Conservation (phyloP, 2,329 filamentous ascomycete genomes). For the Pseudogymnoascus sp. region DNA sequence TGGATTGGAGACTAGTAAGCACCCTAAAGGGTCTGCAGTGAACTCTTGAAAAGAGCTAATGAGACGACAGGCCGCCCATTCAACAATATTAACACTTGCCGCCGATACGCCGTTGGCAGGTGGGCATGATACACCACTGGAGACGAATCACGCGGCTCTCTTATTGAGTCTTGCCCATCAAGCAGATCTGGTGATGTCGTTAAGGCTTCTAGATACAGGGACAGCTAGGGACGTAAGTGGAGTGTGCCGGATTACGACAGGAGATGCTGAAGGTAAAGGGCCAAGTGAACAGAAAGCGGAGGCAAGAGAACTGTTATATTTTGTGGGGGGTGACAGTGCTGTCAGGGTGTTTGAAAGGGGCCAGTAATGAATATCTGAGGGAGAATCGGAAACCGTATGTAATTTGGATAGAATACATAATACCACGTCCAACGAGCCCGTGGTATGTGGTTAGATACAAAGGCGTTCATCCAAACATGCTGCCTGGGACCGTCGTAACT, state of each 20-base stretch:
- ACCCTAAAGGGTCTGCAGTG: not conserved
- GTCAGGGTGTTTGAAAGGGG: constrained; percentile 82
- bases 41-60: not conserved
- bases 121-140: constrained; percentile 53
- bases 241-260: constrained; percentile 67
- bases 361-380: constrained; percentile 35
- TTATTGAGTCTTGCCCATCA: constrained; percentile 65
- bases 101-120: constrained; percentile 67
- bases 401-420: constrained; percentile 10
- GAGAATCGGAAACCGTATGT: not conserved
- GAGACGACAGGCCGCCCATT: constrained; percentile 47
- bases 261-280: constrained; percentile 30
- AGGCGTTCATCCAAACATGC: not conserved
- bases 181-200: constrained; percentile 61
- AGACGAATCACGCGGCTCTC: constrained; percentile 64
- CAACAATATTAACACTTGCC: constrained; percentile 59
- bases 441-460: not conserved
- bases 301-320: constrained; percentile 72
- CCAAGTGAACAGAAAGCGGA: constrained; percentile 33
- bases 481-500: not conserved
- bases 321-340: constrained; percentile 68
- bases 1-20: constrained; percentile 56
- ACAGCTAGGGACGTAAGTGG: constrained; percentile 87
- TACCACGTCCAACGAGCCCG: not conserved
- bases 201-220: constrained; percentile 75